Evolutionary conservation across 2,329 filamentous ascomycete species (phyloP).

Genomic region (Didymella pomorum): DNA sequence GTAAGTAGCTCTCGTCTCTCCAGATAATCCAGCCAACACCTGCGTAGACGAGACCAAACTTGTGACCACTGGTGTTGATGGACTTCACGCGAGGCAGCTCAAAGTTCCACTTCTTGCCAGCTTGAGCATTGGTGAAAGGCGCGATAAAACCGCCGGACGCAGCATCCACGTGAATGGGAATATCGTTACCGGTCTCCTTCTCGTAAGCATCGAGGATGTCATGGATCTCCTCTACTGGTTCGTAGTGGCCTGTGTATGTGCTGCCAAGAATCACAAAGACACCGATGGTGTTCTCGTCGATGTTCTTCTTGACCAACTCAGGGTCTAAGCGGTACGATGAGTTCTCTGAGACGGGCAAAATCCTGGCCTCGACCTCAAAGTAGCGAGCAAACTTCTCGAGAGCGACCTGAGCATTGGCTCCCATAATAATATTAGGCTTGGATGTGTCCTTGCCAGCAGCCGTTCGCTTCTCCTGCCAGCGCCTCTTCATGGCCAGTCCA

Average conservation of each 20-base stretch:
- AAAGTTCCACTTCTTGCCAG: slow-evolving; percentile 69
- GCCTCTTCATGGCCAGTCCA: slow-evolving; percentile 71
- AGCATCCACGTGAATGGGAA: slow-evolving; percentile 72
- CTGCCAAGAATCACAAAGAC: slow-evolving; percentile 75
- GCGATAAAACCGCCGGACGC: slow-evolving; percentile 69
- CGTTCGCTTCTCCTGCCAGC: slow-evolving; percentile 71
- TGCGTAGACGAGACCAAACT: slow-evolving; percentile 70
- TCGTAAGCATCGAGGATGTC: slow-evolving; percentile 70
- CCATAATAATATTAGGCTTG: slow-evolving; percentile 78
- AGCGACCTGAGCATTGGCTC: slow-evolving; percentile 75
- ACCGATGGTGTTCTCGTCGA: slow-evolving; percentile 81
- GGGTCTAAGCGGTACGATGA: slow-evolving; percentile 70
- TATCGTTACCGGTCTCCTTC: slow-evolving; percentile 67
- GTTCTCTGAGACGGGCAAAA: slow-evolving; percentile 68
- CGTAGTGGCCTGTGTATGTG: slow-evolving; percentile 78
- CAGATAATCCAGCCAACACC: slow-evolving; percentile 69
- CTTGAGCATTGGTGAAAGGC: slow-evolving; percentile 65
- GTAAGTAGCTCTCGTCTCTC: slow-evolving; percentile 69
- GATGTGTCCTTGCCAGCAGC: slow-evolving; percentile 68
- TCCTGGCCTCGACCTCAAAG: slow-evolving; percentile 75
- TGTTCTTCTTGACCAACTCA: slow-evolving; percentile 68
- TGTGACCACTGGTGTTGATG: slow-evolving; percentile 72
- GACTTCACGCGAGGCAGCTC: slow-evolving; percentile 68
- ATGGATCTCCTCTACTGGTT: slow-evolving; percentile 73
- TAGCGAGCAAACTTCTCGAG: slow-evolving; percentile 77